Evolutionary conservation across 805 yeast species (phyloP).

Genomic region (Wickerhamomyces xylosicus): DNA sequence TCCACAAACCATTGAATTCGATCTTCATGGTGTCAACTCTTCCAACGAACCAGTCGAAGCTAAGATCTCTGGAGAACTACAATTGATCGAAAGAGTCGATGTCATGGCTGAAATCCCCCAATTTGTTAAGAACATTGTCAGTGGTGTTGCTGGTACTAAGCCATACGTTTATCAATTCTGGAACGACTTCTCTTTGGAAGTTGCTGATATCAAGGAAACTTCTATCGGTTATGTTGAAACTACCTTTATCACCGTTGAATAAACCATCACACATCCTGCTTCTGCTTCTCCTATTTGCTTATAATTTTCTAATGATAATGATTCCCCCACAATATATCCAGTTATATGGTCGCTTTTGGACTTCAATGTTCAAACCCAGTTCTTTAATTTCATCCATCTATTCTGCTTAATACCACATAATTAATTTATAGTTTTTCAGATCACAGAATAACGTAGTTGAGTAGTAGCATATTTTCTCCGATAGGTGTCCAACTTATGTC

Average conservation of each 20-base stretch:
- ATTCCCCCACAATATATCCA: too few species aligned
- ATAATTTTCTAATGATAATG: not conserved
- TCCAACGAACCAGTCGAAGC: conserved; percentile 37
- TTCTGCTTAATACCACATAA: too few species aligned
- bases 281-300: too few species aligned
- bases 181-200: conserved; percentile 44
- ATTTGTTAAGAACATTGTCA: conserved; percentile 85
- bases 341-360: too few species aligned
- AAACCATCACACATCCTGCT: too few species aligned
- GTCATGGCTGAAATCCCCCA: conserved; percentile 96
- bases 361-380: too few species aligned
- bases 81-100: conserved; percentile 82
- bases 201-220: conserved; percentile 34
- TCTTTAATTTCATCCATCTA: too few species aligned
- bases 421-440: too few species aligned
- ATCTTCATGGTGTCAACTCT: conserved; percentile 38
- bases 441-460: too few species aligned
- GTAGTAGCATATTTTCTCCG: too few species aligned
- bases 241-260: conserved; percentile 51
- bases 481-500: too few species aligned
- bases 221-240: conserved; percentile 73
- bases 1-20: conserved; percentile 60
- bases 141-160: conserved; percentile 91
- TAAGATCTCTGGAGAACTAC: conserved; percentile 49
- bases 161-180: conserved; percentile 95